A percentile compares a stretch with the other conserved stretches of the same genome.
These are phyloP conservation scores for Sporothrix pseudoabietina DNA, from an alignment of 2,329 filamentous ascomycete species.

Conservation along the genomic window DNA sequence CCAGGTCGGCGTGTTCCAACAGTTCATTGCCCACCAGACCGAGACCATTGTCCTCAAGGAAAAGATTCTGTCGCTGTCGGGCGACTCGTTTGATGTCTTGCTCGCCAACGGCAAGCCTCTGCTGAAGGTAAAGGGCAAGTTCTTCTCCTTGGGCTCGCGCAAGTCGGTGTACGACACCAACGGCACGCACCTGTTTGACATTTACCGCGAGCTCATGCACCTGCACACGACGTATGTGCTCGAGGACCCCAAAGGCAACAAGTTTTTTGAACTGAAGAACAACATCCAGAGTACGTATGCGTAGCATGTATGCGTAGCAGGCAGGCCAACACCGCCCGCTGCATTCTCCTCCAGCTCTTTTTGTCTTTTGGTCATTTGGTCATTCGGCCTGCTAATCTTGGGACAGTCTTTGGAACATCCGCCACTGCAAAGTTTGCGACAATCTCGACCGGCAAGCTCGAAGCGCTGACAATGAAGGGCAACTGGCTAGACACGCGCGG, in stretches of 20 bases:
- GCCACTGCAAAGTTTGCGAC: constrained; percentile 61
- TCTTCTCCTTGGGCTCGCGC: constrained; percentile 55
- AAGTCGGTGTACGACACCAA: constrained; percentile 59
- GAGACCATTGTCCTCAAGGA: constrained; percentile 62
- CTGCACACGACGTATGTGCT: constrained; percentile 56
- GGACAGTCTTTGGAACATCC: constrained; percentile 56
- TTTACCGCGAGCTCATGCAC: constrained; percentile 55
- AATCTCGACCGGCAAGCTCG: constrained; percentile 44
- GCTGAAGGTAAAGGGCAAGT: constrained; percentile 59
- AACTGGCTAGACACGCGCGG: constrained; percentile 57
- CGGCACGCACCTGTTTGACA: constrained; percentile 59
- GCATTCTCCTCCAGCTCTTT: too few species aligned
- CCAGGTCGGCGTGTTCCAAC: constrained; percentile 31
- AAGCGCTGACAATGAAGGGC: constrained; percentile 60
- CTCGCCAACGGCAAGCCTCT: constrained; percentile 56
- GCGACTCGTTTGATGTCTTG: constrained; percentile 66
- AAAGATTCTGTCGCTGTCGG: constrained; percentile 62
- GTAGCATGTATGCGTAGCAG: background rate
- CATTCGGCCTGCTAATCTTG: background rate
- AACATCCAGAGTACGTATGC: constrained; percentile 51
- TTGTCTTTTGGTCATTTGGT: too few species aligned
- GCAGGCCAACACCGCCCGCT: background rate
- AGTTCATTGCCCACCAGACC: constrained; percentile 32
- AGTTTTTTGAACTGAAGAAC: constrained; percentile 59
- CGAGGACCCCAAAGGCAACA: constrained; percentile 49